Percentiles rank a stretch among this genome's conserved stretches.
Conservation (phyloP, 2,329 filamentous ascomycete genomes). For the Mycosphaerelloides madeirae region DNA sequence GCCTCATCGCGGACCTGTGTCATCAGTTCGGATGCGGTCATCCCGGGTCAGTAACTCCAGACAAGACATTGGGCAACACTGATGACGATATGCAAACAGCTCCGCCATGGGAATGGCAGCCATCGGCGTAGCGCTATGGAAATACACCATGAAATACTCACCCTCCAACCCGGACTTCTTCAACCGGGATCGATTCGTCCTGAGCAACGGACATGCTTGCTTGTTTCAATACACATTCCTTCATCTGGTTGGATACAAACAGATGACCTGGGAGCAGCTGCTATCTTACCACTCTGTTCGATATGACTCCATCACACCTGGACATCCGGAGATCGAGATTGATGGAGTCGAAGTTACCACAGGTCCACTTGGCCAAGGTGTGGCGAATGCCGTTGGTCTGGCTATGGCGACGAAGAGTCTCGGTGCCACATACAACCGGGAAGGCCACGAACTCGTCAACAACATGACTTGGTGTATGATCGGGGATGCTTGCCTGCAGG, state of each 20-base stretch:
- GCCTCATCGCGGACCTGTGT: constrained; percentile 63
- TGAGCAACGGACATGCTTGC: constrained; percentile 57
- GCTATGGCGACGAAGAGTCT: constrained; percentile 56
- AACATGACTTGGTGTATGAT: constrained; percentile 55
- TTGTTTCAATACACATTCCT: constrained; percentile 54
- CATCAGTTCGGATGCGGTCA: constrained; percentile 67
- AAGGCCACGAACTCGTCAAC: constrained; percentile 45
- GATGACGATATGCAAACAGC: constrained; percentile 27
- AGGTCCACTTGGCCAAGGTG: constrained; percentile 55
- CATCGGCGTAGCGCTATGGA: constrained; percentile 58
- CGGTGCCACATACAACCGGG: constrained; percentile 51
- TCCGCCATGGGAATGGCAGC: constrained; percentile 58
- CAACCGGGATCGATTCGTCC: constrained; percentile 59
- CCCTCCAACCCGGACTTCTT: constrained; percentile 54
- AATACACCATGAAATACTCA: constrained; percentile 58
- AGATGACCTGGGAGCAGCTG: constrained; percentile 54
- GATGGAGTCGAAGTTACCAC: constrained; percentile 58
- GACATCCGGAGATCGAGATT: constrained; percentile 51
- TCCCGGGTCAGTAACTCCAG: constrained; percentile 50
- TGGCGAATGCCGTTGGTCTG: constrained; percentile 57
- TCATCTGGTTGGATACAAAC: constrained; percentile 48
- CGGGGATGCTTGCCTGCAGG: constrained; percentile 56
- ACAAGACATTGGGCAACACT: neutral
- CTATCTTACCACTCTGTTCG: constrained; percentile 50
- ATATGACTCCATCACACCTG: constrained; percentile 48